Conservation (phyloP, 768 basidiomycete species). For the Lyophyllum semitale region DNA sequence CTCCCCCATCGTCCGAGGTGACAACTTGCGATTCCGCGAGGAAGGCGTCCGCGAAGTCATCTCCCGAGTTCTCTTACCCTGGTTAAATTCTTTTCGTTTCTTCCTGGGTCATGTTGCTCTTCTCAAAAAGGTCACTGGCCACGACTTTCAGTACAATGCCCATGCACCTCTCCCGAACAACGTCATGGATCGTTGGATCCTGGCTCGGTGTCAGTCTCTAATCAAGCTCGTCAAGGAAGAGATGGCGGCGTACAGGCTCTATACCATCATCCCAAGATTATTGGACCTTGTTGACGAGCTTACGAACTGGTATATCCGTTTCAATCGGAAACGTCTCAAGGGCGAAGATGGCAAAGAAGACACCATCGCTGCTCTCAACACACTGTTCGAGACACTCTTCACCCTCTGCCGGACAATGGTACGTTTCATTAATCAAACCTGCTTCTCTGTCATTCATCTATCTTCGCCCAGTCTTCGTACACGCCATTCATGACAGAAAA, state of each 20-base stretch:
- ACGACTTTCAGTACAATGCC: slow-evolving; percentile 86
- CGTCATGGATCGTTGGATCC: slow-evolving; percentile 99
- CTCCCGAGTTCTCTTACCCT: slow-evolving; percentile 93
- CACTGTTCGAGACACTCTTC: slow-evolving; percentile 92
- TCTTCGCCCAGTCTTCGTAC: slow-evolving; percentile 78
- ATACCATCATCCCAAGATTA: slow-evolving; percentile 95
- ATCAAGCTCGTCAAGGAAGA: slow-evolving; percentile 90
- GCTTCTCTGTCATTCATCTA: background rate
- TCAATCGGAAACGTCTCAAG: slow-evolving; percentile 94
- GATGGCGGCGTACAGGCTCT: slow-evolving; percentile 97
- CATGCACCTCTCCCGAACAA: slow-evolving; percentile 82
- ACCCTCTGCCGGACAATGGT: slow-evolving; percentile 97
- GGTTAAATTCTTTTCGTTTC: slow-evolving; percentile 99
- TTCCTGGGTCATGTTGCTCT: slow-evolving; percentile 94
- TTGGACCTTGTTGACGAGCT: slow-evolving; percentile 92
- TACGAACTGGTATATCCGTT: slow-evolving; percentile 99
- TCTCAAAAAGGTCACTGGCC: slow-evolving; percentile 75
- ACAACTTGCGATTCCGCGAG: slow-evolving; percentile 97
- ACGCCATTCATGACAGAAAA: slow-evolving; percentile 98
- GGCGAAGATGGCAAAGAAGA: slow-evolving; percentile 92
- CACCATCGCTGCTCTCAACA: slow-evolving; percentile 86
- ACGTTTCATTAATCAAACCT: slow-evolving; percentile 13
- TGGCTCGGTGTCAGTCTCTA: slow-evolving; percentile 96
- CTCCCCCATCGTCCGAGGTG: slow-evolving; percentile 96
- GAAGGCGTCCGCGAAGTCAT: slow-evolving; percentile 97